Evolutionary conservation across 768 basidiomycete genomes (phyloP), one percentile per base, ranked within the genome.

Genomic region (Boletellus emodensis): DNA sequence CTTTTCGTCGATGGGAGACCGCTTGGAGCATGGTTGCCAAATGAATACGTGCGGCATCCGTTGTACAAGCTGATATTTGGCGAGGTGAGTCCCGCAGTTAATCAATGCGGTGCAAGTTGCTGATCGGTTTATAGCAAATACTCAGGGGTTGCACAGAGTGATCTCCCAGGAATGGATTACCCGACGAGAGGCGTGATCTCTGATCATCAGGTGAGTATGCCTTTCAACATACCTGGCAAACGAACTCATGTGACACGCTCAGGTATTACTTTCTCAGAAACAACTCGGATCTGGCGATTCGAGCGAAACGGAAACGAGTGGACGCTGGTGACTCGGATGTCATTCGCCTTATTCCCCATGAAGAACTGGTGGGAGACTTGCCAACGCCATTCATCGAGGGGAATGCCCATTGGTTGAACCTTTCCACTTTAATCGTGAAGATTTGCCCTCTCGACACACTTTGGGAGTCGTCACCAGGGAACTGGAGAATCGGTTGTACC

Each of bases 341-440:
- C 17, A 36, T 64, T 2, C 48, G 68, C 32, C 53, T 69, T n/a
- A 58, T 69, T 28, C 64, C 69, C 14, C 58, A 43, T 1, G 35
- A 53, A 4, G 55, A 38, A 24, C 32, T 70, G 8, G 10, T n/a
- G 4, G 49, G 52, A 2, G 71, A 72, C 44, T 13, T 71, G 10
- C 69, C 70, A 0, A 32, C 14, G 0, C 48, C 54, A 0, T 37
- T 71, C 32, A 48, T 71, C 0, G 44, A 55, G 4, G 53, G 43
- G 0, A 56, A 64, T 28, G 56, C 40, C n/a, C 70, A 69, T 44
- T 71, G 70, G 70, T 32, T 71, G 13, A 53, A 66, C 17, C 46
- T 67, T 9, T 38, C 53, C 6, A 59, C 52, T 0, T 46, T 46
- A n/a, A 17, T 42, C 38, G 52, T 71, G 9, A 69, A 70, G 32